phyloP scores from a whole-genome alignment of 2,329 filamentous ascomycete species.

The Elsinoe arachidis region DNA sequence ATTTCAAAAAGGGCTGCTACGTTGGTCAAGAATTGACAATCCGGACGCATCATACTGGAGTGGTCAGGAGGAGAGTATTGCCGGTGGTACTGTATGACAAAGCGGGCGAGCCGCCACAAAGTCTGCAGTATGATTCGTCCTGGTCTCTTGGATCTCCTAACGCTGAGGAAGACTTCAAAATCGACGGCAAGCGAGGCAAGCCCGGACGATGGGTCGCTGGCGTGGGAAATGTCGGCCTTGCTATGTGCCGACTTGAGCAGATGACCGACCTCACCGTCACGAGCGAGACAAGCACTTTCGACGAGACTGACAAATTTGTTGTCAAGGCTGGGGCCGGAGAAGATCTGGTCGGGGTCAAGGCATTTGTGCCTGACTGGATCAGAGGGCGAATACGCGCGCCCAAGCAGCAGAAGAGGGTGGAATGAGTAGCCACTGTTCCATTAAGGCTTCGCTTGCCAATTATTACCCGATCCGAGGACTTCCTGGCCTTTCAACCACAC shows the following conservation, averaged over 20 bases:
- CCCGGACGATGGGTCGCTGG: constrained; percentile 73
- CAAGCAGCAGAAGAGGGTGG: constrained; percentile 31
- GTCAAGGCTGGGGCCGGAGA: constrained; percentile 20
- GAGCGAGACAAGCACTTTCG: constrained; percentile 55
- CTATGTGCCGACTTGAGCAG: constrained; percentile 74
- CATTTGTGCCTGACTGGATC: constrained; percentile 76
- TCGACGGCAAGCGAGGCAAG: constrained; percentile 43
- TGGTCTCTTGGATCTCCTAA: constrained; percentile 25
- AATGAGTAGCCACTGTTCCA: constrained; percentile 2
- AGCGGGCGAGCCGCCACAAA: constrained; percentile 31
- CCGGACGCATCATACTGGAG: constrained; percentile 85
- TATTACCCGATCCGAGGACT: constrained; percentile 25
- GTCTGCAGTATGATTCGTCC: constrained; percentile 41
- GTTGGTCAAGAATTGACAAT: constrained; percentile 95
- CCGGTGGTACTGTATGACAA: constrained; percentile 64
- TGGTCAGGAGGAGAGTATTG: constrained; percentile 82
- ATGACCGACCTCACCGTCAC: constrained; percentile 77
- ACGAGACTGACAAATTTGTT: constrained; percentile 46
- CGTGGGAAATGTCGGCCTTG: constrained; percentile 78
- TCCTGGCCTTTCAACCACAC: constrained; percentile 30
- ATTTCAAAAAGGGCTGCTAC: constrained; percentile 95
- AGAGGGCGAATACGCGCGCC: constrained; percentile 35
- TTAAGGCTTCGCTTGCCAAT: constrained; percentile 13
- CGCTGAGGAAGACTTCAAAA: constrained; percentile 43
- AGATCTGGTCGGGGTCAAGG: constrained; percentile 31